Evolutionary conservation across 2,329 filamentous ascomycete species (phyloP).

Genomic region (Claviceps paspali): DNA sequence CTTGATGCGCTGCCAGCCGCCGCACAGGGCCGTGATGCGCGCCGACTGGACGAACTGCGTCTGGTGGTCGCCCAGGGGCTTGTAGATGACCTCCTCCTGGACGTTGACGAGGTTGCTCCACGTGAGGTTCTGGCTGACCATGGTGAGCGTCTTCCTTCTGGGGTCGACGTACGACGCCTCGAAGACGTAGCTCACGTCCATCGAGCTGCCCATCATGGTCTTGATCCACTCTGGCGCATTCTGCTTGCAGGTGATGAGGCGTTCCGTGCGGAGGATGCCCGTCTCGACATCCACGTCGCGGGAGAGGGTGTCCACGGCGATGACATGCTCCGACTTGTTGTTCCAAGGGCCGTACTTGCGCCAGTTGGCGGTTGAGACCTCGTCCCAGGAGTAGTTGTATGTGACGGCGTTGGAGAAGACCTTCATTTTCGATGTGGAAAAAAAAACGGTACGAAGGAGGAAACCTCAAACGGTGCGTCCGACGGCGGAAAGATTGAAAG

Average conservation of each 20-base stretch:
- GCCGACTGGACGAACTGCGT: slow-evolving; percentile 84
- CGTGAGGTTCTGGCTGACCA: slow-evolving; percentile 92
- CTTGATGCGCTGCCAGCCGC: slow-evolving; percentile 94
- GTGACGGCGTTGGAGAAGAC: slow-evolving; percentile 83
- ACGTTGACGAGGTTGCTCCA: slow-evolving; percentile 82
- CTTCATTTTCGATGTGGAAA: slow-evolving; percentile 60
- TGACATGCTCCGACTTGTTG: slow-evolving; percentile 91
- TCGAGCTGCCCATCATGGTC: slow-evolving; percentile 56
- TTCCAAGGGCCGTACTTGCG: slow-evolving; percentile 98
- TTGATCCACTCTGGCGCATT: slow-evolving; percentile 65
- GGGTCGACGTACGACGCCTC: slow-evolving; percentile 95
- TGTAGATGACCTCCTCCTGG: slow-evolving; percentile 83
- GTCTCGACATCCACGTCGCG: slow-evolving; percentile 43
- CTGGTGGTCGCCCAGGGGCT: slow-evolving; percentile 39
- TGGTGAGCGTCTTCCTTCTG: slow-evolving; percentile 69
- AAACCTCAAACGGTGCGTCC: neutral
- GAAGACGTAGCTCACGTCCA: slow-evolving; percentile 76
- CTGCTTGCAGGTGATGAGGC: slow-evolving; percentile 47
- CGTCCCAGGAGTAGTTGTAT: slow-evolving; percentile 97
- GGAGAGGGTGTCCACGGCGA: slow-evolving; percentile 83
- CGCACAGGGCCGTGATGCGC: slow-evolving; percentile 83
- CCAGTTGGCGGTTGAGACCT: slow-evolving; percentile 96
- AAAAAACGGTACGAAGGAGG: too few species aligned
- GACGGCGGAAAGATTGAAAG: too few species aligned
- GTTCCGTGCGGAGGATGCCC: slow-evolving; percentile 46